Evolutionary conservation across 441 rosid species (phyloP), one percentile per base, ranked within the genome.

Genomic region (Manihot esculenta): DNA sequence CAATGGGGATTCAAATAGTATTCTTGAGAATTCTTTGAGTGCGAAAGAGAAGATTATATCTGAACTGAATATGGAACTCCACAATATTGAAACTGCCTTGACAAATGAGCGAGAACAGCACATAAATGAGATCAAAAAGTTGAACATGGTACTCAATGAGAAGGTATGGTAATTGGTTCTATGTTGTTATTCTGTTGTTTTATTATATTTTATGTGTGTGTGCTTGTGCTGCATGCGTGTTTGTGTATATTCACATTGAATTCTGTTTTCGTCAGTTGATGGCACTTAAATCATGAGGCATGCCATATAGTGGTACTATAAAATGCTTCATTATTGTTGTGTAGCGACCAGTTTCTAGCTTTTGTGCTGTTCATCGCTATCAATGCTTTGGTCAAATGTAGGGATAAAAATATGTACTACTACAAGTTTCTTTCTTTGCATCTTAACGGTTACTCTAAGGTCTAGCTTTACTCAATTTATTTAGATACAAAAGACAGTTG

Each of bases 41-140:
- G 89, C 97, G 80, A 93, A 96, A 82, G 99, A 96, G 82, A 96
- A 92, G 87, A 83, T 96, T 70, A 90, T 96, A 61, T 91, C 98
- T 10, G 97, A 96, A 81, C 88, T 96, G 74, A 96, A 93, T 73
- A 84, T 81, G 88, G 99, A 96, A 78, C 93, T 96, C 74, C 97
- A 92, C 84, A 87, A 83, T 73, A 82, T 93, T 76, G 99, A 93
- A 83, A 87, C 86, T 71, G 80, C 92, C 67, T 82, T 93, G 77
- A 83, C 96, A 21, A 73, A 78, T 86, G 99, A 90, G 81, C 89
- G 96, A 70, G 99, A 89, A 77, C 88, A 84, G 77, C 94, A 96
- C 74, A 82, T 92, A 77, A 78, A 78, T 24, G 97, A 91, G 87
- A 84, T 89, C 57, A 96, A 92, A 84, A 92, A 86, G 76, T 80